phyloP scores from a whole-genome alignment of 1,284 basidiomycete genomes.

The Trametes sp. region DNA sequence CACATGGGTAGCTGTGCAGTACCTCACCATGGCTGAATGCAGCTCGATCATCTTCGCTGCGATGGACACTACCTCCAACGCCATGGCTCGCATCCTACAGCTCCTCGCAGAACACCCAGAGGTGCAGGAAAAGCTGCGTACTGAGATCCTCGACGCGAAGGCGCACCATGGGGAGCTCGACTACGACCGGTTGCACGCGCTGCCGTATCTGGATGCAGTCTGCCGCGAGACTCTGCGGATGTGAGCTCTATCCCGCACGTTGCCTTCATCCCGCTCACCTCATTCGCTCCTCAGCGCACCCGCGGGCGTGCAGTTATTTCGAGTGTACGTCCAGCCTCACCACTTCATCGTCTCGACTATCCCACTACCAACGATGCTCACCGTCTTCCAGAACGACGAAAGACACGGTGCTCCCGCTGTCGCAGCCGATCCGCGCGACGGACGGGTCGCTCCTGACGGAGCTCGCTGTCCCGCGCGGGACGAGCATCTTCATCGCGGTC shows the following conservation, averaged over 20 bases:
- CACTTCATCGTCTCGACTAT: too few relatives aligned
- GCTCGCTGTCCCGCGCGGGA: conserved; percentile 53
- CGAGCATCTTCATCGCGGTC: conserved; percentile 57
- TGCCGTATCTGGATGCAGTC: conserved; percentile 29
- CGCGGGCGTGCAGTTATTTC: neutral
- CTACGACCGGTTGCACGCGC: neutral
- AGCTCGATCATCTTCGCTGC: neutral
- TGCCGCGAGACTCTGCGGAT: conserved; percentile 12
- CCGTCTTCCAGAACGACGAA: neutral
- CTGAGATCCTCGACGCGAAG: neutral
- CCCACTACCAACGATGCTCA: neutral
- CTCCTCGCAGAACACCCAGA: neutral
- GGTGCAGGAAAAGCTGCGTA: neutral
- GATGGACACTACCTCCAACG: neutral
- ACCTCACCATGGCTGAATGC: too few relatives aligned
- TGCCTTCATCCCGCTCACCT: neutral
- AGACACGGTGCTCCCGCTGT: conserved; percentile 4
- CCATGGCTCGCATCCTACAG: neutral
- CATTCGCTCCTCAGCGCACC: neutral
- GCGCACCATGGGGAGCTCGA: neutral
- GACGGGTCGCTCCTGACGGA: conserved; percentile 46
- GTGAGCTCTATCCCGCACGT: too few relatives aligned
- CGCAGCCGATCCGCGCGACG: neutral
- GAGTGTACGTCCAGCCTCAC: neutral
- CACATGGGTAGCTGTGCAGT: too few relatives aligned